A percentile compares a stretch with the other conserved stretches of the same genome.
phyloP scores from a whole-genome alignment of 148 eudicot genomes.

The Nepenthes gracilis region DNA sequence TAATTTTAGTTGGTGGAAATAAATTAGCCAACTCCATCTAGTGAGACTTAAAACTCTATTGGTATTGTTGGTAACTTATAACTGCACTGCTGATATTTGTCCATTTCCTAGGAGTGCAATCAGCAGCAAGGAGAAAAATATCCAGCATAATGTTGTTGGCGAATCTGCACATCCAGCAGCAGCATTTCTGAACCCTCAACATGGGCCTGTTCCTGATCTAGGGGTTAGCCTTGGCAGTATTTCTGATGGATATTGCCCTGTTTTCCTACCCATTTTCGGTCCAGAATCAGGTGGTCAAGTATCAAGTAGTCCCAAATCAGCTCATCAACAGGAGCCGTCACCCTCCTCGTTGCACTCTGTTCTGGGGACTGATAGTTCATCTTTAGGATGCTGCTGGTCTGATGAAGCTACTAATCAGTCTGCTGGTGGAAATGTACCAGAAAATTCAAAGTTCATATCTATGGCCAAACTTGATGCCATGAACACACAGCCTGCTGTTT shows the following conservation, averaged over 20 bases:
- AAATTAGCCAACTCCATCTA: too few species aligned
- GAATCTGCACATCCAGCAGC: slow-evolving; percentile 11
- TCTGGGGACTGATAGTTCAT: slow-evolving; percentile 19
- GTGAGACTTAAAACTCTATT: too few species aligned
- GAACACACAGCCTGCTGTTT: not conserved
- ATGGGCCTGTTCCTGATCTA: slow-evolving; percentile 8
- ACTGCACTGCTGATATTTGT: not conserved
- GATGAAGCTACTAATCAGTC: slow-evolving; percentile 14
- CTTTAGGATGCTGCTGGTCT: slow-evolving; percentile 4
- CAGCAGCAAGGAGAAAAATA: slow-evolving; percentile 8
- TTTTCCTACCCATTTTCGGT: slow-evolving; percentile 9
- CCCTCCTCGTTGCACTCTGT: slow-evolving; percentile 27
- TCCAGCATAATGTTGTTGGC: slow-evolving; percentile 5
- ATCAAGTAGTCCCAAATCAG: slow-evolving; percentile 9
- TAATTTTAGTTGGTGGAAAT: too few species aligned
- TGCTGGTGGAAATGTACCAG: slow-evolving; percentile 6
- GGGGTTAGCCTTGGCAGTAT: slow-evolving; percentile 6
- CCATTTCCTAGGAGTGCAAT: not conserved
- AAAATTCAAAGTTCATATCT: slow-evolving; percentile 4
- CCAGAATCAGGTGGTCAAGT: slow-evolving; percentile 8
- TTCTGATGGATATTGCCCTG: slow-evolving; percentile 11
- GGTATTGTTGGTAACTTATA: not conserved
- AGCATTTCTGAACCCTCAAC: slow-evolving; percentile 10
- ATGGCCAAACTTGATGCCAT: slow-evolving; percentile 7
- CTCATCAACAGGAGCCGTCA: slow-evolving; percentile 21